Evolutionary conservation across 176 grass and related monocot species (phyloP).

Genomic region (Tillandsia fasciculata): DNA sequence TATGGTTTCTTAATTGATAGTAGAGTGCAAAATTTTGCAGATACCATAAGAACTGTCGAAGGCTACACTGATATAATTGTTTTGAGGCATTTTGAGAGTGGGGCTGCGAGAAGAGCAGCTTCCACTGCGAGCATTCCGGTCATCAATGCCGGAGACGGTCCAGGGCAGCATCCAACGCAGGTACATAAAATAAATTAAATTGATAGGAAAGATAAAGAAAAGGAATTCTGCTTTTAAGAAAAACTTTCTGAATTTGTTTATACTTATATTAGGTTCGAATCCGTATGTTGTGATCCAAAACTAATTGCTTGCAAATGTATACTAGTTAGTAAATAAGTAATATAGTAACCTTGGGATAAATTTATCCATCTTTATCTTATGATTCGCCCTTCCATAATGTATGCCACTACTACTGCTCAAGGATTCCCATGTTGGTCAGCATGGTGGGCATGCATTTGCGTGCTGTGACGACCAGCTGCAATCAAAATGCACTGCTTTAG

Average conservation of each 20-base stretch:
- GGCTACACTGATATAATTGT: constrained; percentile 84
- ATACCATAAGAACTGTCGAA: constrained; percentile 86
- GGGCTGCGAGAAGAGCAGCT: constrained; percentile 65
- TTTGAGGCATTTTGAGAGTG: constrained; percentile 88
- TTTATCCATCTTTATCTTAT: not conserved
- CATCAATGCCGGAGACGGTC: constrained; percentile 87
- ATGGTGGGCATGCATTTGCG: too few relatives aligned
- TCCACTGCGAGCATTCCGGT: constrained; percentile 55
- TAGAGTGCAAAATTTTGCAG: constrained; percentile 23
- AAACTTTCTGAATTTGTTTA: not conserved
- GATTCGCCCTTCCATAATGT: too few relatives aligned
- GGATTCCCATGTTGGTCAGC: too few relatives aligned
- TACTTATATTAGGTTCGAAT: not conserved
- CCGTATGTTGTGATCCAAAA: not conserved
- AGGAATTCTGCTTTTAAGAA: not conserved
- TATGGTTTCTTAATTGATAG: not conserved
- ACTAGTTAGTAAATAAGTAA: too few relatives aligned
- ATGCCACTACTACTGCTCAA: too few relatives aligned
- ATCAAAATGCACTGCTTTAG: too few relatives aligned
- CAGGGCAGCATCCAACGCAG: constrained; percentile 83
- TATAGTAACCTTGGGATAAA: not conserved
- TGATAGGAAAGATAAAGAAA: not conserved
- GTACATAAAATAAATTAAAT: not conserved
- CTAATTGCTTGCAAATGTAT: too few relatives aligned
- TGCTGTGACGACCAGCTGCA: too few relatives aligned